Conservation (phyloP, 1,284 basidiomycete species). For the Clitocybe nebularis region DNA sequence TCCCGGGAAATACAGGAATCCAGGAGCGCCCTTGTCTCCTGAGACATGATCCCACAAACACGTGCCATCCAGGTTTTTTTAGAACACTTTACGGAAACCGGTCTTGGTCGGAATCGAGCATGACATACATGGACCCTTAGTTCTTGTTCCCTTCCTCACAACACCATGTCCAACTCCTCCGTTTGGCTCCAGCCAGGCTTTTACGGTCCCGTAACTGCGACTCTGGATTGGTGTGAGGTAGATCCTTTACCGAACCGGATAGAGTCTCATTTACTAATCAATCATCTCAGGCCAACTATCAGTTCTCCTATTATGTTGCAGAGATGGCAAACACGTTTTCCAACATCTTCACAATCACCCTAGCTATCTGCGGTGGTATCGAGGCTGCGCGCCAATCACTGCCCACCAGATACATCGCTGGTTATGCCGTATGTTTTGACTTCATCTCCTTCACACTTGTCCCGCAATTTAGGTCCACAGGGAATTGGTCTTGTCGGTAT, state of each 20-base stretch:
- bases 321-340: slow-evolving; percentile 66
- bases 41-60: no score
- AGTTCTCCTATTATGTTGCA: slow-evolving; percentile 65
- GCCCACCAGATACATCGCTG: slow-evolving; percentile 47
- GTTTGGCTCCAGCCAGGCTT: slow-evolving; percentile 34
- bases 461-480: slow-evolving; percentile 26
- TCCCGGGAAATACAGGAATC: no score
- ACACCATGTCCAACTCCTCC: slow-evolving; percentile 17
- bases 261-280: slow-evolving; percentile 3
- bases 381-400: slow-evolving; percentile 36
- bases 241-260: slow-evolving; percentile 14
- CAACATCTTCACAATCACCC: slow-evolving; percentile 51
- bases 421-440: slow-evolving; percentile 42
- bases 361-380: slow-evolving; percentile 44
- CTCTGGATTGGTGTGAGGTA: slow-evolving; percentile 71
- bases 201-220: slow-evolving; percentile 65
- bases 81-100: no score
- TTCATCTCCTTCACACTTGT: background rate
- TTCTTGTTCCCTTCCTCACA: slow-evolving; percentile 6
- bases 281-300: slow-evolving; percentile 54
- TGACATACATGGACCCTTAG: background rate
- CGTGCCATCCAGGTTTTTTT: no score
- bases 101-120: background rate
- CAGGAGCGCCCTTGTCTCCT: no score
- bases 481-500: slow-evolving; percentile 57